Conservation (phyloP, 1,284 basidiomycete species). For the Thecaphora frezii region DNA sequence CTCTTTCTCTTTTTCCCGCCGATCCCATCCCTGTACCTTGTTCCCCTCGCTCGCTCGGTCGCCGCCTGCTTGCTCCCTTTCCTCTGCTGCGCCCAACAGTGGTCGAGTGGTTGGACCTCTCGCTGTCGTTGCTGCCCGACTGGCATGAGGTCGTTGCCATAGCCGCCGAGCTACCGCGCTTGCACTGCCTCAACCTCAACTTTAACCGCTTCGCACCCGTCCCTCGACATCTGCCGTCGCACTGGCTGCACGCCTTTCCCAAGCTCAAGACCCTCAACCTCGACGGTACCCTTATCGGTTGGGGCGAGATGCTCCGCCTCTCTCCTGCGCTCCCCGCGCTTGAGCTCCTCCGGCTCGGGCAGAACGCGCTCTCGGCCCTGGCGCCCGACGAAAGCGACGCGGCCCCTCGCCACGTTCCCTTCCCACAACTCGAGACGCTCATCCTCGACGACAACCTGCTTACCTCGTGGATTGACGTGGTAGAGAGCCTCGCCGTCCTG, state of each 20-base stretch:
- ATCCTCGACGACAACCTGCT: constrained; percentile 77
- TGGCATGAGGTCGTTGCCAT: constrained; percentile 76
- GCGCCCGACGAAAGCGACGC: background rate
- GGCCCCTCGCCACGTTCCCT: background rate
- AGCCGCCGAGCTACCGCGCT: constrained; percentile 66
- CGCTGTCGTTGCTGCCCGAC: constrained; percentile 71
- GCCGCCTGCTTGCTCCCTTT: constrained; percentile 30
- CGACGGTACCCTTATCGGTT: constrained; percentile 72
- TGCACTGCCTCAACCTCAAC: constrained; percentile 70
- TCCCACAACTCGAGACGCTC: constrained; percentile 64
- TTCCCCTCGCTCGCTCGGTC: constrained; percentile 12
- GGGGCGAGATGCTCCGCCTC: constrained; percentile 66
- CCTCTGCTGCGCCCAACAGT: constrained; percentile 64
- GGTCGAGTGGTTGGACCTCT: constrained; percentile 78
- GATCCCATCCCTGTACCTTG: background rate
- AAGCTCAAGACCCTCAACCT: constrained; percentile 71
- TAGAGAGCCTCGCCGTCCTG: constrained; percentile 63
- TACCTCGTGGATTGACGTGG: constrained; percentile 67
- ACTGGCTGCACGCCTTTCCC: constrained; percentile 63
- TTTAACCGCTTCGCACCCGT: constrained; percentile 55
- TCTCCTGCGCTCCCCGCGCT: constrained; percentile 68
- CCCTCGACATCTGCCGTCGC: constrained; percentile 39
- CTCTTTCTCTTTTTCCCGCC: background rate
- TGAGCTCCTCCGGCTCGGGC: constrained; percentile 72
- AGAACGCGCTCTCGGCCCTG: constrained; percentile 66